Percentiles rank a stretch among this genome's conserved stretches.
Evolutionary conservation across 805 yeast species (phyloP).

Genomic region (Saccharomycopsis vini): DNA sequence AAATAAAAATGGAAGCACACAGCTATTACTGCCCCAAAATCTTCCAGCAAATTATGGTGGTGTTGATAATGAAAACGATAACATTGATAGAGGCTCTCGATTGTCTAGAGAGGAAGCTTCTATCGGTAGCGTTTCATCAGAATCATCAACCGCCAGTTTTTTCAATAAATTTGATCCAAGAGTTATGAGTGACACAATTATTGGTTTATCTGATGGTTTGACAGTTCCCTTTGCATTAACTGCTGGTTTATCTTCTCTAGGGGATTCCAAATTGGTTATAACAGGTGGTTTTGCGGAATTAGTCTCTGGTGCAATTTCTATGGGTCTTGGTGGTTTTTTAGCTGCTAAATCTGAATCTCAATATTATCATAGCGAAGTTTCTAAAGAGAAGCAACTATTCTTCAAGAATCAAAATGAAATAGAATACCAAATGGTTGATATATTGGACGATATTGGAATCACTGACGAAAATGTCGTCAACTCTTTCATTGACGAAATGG

Average conservation of each 20-base stretch:
- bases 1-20: neutral
- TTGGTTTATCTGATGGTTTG: conserved; percentile 90
- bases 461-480: conserved; percentile 58
- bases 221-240: conserved; percentile 99
- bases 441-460: conserved; percentile 64
- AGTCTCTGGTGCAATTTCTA: conserved; percentile 92
- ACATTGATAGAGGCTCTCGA: conserved; percentile 1
- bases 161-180: conserved; percentile 71
- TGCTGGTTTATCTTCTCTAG: conserved; percentile 88
- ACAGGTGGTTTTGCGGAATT: conserved; percentile 98
- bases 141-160: conserved; percentile 23
- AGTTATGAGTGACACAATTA: conserved; percentile 86
- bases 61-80: neutral
- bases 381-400: conserved; percentile 57
- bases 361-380: conserved; percentile 63
- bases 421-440: conserved; percentile 74
- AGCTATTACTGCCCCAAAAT: too few relatives aligned
- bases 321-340: conserved; percentile 95
- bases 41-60: neutral
- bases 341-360: conserved; percentile 89
- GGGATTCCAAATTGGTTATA: conserved; percentile 81
- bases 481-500: conserved; percentile 68
- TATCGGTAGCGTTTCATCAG: conserved; percentile 1
- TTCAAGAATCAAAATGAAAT: conserved; percentile 56
- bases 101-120: conserved; percentile 1